These are phyloP conservation scores for Zygoascus meyerae DNA, from an alignment of 1,139 yeast species.

Conservation along the genomic window DNA sequence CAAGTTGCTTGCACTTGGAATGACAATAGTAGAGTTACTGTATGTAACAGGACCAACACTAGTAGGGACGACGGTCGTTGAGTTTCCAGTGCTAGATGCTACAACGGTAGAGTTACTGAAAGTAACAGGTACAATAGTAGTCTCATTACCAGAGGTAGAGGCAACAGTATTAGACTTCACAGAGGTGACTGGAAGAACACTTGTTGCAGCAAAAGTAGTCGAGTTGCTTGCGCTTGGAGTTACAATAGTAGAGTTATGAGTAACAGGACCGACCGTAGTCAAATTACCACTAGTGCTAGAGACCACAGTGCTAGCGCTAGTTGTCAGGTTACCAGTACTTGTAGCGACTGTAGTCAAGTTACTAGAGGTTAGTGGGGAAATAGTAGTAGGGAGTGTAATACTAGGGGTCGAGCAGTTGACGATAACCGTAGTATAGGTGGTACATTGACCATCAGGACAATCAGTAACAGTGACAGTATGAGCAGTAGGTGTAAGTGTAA, in stretches of 20 bases:
- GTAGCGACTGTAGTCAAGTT: neutral
- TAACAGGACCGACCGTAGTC: no score
- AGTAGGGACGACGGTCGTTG: no score
- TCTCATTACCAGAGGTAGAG: neutral
- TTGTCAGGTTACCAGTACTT: no score
- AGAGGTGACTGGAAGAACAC: slow-evolving; percentile 1
- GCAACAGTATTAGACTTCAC: neutral
- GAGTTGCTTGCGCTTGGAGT: neutral
- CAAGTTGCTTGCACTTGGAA: neutral
- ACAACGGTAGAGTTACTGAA: neutral
- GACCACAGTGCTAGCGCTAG: no score
- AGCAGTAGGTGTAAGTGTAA: slow-evolving; percentile 5
- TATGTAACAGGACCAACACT: neutral
- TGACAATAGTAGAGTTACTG: slow-evolving; percentile 2
- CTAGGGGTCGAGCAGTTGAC: slow-evolving; percentile 2
- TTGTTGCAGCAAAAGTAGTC: slow-evolving; percentile 10
- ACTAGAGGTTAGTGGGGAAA: neutral
- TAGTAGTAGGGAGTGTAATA: neutral
- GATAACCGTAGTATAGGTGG: slow-evolving; percentile 3
- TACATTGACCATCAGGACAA: slow-evolving; percentile 3
- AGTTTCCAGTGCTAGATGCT: neutral
- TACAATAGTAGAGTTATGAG: no score
- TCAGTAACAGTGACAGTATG: slow-evolving; percentile 7
- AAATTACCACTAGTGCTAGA: neutral
- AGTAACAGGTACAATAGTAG: neutral